Evolutionary conservation across 176 grass and related monocot genomes (phyloP), one percentile per base, ranked within the genome.

Genomic region (Poa pratensis): DNA sequence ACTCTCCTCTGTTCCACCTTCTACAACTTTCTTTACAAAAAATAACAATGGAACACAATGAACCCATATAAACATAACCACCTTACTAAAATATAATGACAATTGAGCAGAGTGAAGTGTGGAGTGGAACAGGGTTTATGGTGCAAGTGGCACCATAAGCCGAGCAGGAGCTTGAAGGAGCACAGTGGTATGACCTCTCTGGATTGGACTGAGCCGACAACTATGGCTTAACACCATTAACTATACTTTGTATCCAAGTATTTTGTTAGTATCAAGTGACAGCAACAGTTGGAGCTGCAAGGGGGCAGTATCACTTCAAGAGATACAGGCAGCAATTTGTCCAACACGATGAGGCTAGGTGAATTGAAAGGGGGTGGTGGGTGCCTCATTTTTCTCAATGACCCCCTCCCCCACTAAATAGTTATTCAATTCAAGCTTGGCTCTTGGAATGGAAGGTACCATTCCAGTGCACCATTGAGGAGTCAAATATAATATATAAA

Each of bases 1-100:
- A 6, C 10, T 70, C 37, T 43, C 37, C 19, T 70, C 23, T 43
- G 40, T 70, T 69, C 66, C 35, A 69, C 66, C 66, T 69, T 8
- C 65, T 69, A 40, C 18, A 71, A n/a, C 20, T 42, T 69, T 69
- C 67, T 22, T n/a, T 22, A 43, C 35, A 43, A n/a, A 71, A 71
- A 43, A 45, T 71, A 71, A 71, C 68, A 71, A 70, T 70, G 67
- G 5, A 70, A 40, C 26, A 64, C 67, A 42, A 71, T 71, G 68
- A 71, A 43, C 9, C 42, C 9, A 17, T 40, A 69, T 5, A 34
- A 68, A 68, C 34, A 69, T 5, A 34, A 68, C 37, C 34, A 39
- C 35, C 35, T 22, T 69, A 18, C 18, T 69, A 69, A 69, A 35
- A 40, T 40, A 58, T 7, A 8, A 58, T 58, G 57, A 59, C 9